Conservation (phyloP, 1,284 basidiomycete genomes). For the Phellinidium pouzarii region DNA sequence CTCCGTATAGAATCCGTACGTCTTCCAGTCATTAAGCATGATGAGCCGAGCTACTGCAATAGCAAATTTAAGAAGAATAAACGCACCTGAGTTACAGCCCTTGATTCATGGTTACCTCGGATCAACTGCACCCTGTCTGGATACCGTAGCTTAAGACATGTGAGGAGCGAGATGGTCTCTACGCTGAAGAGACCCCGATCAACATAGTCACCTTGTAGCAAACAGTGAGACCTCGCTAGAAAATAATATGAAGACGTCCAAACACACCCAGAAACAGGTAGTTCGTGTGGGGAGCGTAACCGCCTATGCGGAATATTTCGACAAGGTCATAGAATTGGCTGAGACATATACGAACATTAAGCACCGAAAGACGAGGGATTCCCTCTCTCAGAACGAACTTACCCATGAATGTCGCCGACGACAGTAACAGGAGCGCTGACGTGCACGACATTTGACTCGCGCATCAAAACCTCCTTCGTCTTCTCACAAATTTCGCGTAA, state of each 20-base stretch:
- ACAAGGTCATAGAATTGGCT: conserved; percentile 99
- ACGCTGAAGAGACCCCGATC: conserved; percentile 97
- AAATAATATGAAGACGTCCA: conserved; percentile 8
- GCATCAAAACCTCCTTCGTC: conserved; percentile 97
- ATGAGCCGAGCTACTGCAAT: conserved; percentile 20
- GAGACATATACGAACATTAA: neutral
- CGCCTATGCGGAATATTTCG: conserved; percentile 98
- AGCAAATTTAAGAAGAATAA: conserved; percentile 19
- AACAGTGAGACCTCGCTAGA: conserved; percentile 3
- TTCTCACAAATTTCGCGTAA: conserved; percentile 97
- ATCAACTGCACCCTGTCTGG: conserved; percentile 97
- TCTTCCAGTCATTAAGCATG: conserved; percentile 44
- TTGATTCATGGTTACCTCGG: conserved; percentile 95
- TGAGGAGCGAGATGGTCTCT: conserved; percentile 95
- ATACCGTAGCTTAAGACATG: conserved; percentile 95
- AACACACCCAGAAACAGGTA: conserved; percentile 90
- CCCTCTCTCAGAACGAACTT: conserved; percentile 32
- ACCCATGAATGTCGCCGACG: conserved; percentile 99
- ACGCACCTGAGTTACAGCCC: conserved; percentile 93
- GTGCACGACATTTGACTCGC: conserved; percentile 98
- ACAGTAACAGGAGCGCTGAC: conserved; percentile 98
- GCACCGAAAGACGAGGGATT: neutral
- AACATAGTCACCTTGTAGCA: conserved; percentile 86
- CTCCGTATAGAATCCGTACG: conserved; percentile 99
- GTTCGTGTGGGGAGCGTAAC: conserved; percentile 93